Conservation (phyloP, 1,284 basidiomycete genomes). For the Ustilago vetiveriae region DNA sequence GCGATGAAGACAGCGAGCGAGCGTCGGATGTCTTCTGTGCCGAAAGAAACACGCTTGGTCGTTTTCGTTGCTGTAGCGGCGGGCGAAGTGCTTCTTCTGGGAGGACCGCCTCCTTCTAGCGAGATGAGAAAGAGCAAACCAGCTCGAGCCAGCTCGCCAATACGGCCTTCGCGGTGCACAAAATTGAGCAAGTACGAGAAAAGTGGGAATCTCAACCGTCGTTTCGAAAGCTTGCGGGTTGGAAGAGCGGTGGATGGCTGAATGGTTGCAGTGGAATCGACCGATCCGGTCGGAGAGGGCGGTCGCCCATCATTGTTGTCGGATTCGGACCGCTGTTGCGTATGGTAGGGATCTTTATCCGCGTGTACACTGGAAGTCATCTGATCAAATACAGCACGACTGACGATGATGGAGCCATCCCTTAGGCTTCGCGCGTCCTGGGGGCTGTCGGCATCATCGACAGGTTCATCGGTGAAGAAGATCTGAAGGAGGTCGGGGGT, state of each 20-base stretch:
- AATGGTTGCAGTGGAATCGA: constrained; percentile 46
- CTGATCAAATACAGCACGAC: constrained; percentile 18
- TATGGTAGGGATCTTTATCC: neutral
- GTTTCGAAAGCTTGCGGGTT: constrained; percentile 13
- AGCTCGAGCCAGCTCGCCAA: constrained; percentile 91
- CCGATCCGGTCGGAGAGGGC: constrained; percentile 32
- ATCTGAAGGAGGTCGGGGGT: constrained; percentile 59
- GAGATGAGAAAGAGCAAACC: constrained; percentile 92
- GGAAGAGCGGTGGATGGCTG: constrained; percentile 28
- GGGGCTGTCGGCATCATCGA: constrained; percentile 18
- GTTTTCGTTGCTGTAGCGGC: constrained; percentile 2
- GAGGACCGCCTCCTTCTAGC: constrained; percentile 68
- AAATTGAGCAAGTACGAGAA: constrained; percentile 96
- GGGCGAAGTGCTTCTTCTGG: neutral
- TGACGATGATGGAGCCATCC: constrained; percentile 45
- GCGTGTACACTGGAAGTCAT: neutral
- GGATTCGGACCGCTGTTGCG: neutral
- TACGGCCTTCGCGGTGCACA: constrained; percentile 90
- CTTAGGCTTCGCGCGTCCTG: constrained; percentile 16
- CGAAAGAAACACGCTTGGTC: constrained; percentile 24
- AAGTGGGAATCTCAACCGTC: constrained; percentile 52
- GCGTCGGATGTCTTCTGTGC: constrained; percentile 67
- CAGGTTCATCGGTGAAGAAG: constrained; percentile 52
- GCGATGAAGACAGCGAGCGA: constrained; percentile 89
- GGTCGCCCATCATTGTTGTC: constrained; percentile 5